Evolutionary conservation across 1,284 basidiomycete genomes (phyloP), one percentile per base, ranked within the genome.

Genomic region (Fistulinella cinereoalba): DNA sequence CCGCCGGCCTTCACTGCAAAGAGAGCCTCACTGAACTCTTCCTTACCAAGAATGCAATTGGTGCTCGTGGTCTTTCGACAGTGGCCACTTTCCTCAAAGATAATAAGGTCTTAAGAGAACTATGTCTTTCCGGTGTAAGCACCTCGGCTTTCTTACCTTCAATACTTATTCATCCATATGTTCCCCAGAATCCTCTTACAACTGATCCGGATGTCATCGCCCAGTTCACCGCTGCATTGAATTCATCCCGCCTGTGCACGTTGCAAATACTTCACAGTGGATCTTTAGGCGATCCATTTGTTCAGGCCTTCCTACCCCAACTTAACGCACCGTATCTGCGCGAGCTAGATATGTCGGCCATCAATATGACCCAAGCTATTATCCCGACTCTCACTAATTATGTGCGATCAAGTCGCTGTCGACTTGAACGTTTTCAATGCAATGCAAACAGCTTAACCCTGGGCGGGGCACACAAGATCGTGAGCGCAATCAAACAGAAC

Each of bases 81-180:
- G 75, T 86, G 40, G 60, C 73, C 4, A 57, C 69, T 39, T 85
- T 81, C 57, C 50, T 86, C 33, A 64, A 65, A 41, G 67, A 66
- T 12, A 83, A 82, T 55, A 56, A 51, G 1, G 54, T 64, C 21
- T 55, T 86, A 29, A 71, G 69, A 54, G 72, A 73, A 38, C 57
- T 87, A 9, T 77, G 74, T 53, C 65, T 86, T 24, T 79, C 80
- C 57, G 76, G 79, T 44, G 84, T 85, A 55, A 60, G 79, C 53
- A 9, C 9, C 23, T 15, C 13, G 66, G 67, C 16, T 77, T 79
- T 54, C 51, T 56, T 34, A 21, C 19, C 10, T 46, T 39, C 39
- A 27, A 43, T 11, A 25, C 46, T 47, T 34, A 52, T 34, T 7
- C 25, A 49, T 39, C 10, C 28, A 18, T 6, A 23, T 40, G 7